Evolutionary conservation across 2,329 filamentous ascomycete genomes (phyloP), one percentile per base, ranked within the genome.

Genomic region (Pseudonectria foliicola): DNA sequence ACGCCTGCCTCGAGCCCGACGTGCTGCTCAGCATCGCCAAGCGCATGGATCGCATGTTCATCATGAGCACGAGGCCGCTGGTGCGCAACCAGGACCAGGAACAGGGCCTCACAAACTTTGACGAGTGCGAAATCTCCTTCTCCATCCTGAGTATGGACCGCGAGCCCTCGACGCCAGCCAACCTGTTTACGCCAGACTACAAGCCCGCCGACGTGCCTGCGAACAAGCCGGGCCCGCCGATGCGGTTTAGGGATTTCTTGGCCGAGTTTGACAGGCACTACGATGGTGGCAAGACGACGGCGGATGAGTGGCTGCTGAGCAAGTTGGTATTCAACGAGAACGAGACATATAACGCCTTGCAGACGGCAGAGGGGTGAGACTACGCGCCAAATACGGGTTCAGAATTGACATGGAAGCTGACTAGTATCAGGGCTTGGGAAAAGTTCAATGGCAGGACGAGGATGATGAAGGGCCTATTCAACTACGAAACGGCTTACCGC

Each of bases 381-480:
- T 34, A 25, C 6, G 14, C 10, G 4, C 10, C 3, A 14, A 10
- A 4, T n/a, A n/a, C n/a, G n/a, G 15, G 11, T n/a, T 10, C 33
- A 11, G 14, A 10, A 7, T 34, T 45, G 29, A 48, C 34, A 25
- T 25, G 27, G 18, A 8, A 21, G n/a, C 39, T 47, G 33, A 50
- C 13, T n/a, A 13, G n/a, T 3, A 25, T 10, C 34, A 73, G 71
- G 6, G 67, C 70, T 6, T 78, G 74, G 74, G 62, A 68, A 38
- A 71, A 70, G 47, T 88, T 87, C 56, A 83, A 84, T 44, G 70
- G 72, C 31, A 70, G 79, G 4, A 85, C 81, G 4, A 70, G 78
- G 32, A 80, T 81, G 63, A 83, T 85, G 70, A 85, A 85, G 51
- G 81, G 81, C 0, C 63, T 85, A 0, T 71, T 84, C 48, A 81